phyloP scores from a whole-genome alignment of 495 filamentous ascomycete genomes.

The Penicillium goetzii region DNA sequence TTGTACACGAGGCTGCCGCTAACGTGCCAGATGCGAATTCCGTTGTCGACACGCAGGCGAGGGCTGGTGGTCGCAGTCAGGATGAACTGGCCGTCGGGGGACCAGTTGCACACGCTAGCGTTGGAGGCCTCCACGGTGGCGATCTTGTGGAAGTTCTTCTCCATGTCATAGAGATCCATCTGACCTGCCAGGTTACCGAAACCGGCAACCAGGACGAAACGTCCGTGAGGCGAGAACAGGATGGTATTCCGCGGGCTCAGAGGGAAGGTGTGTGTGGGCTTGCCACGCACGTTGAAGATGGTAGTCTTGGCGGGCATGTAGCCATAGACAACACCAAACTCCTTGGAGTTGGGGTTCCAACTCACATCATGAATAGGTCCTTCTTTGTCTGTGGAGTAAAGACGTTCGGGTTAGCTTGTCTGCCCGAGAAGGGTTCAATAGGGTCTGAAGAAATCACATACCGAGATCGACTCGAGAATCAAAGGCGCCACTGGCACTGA shows the following conservation, averaged over 20 bases:
- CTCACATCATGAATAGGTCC: constrained; percentile 96
- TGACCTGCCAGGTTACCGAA: constrained; percentile 97
- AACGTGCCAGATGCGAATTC: constrained; percentile 93
- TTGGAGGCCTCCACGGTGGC: constrained; percentile 95
- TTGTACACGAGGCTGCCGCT: constrained; percentile 90
- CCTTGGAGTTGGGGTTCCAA: constrained; percentile 96
- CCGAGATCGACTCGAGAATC: constrained; percentile 87
- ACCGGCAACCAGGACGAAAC: constrained; percentile 90
- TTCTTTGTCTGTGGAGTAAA: constrained; percentile 74
- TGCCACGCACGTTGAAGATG: constrained; percentile 87
- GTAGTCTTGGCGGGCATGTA: constrained; percentile 98
- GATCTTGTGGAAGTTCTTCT: constrained; percentile 87
- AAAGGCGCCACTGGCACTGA: constrained; percentile 88
- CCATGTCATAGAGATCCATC: constrained; percentile 95
- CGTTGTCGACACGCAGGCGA: constrained; percentile 93
- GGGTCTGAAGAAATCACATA: constrained; percentile 34
- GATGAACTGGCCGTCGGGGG: constrained; percentile 91
- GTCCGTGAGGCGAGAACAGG: constrained; percentile 89
- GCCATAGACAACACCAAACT: constrained; percentile 96
- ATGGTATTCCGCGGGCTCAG: constrained; percentile 92
- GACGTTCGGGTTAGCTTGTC: neutral
- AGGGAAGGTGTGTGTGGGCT: constrained; percentile 78
- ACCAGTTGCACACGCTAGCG: constrained; percentile 93
- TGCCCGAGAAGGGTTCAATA: neutral
- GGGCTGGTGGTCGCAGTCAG: constrained; percentile 96